phyloP scores from a whole-genome alignment of 2,329 filamentous ascomycete genomes.

The Lachnellula arida region DNA sequence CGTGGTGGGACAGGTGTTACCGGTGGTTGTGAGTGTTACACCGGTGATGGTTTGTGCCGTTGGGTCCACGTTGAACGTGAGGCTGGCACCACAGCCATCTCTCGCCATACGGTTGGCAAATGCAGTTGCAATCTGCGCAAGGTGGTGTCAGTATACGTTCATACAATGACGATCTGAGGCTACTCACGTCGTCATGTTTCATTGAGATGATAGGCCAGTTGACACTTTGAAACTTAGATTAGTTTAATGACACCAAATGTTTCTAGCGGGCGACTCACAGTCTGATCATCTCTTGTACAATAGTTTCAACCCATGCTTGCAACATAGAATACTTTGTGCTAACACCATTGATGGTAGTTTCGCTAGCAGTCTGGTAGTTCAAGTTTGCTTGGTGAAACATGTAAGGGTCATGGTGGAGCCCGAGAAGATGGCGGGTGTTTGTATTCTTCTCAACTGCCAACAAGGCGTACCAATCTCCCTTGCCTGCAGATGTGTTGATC shows the following conservation, averaged over 20 bases:
- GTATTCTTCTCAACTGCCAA: constrained; percentile 46
- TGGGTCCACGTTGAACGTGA: constrained; percentile 17
- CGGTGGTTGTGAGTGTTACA: constrained; percentile 40
- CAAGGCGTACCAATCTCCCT: constrained; percentile 49
- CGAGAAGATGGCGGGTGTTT: constrained; percentile 52
- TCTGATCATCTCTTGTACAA: constrained; percentile 25
- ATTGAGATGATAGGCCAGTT: constrained; percentile 51
- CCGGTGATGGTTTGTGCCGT: constrained; percentile 19
- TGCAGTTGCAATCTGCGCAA: constrained; percentile 22
- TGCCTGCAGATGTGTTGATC: constrained; percentile 53
- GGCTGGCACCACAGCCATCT: constrained; percentile 19
- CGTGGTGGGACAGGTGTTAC: constrained; percentile 18
- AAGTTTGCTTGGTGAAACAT: constrained; percentile 59
- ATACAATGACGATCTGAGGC: background rate
- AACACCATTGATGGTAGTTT: constrained; percentile 26
- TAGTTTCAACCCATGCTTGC: constrained; percentile 29
- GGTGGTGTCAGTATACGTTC: background rate
- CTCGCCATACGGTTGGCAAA: constrained; percentile 45
- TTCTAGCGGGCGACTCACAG: constrained; percentile 25
- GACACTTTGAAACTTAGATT: constrained; percentile 29
- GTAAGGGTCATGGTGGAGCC: constrained; percentile 36
- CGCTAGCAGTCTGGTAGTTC: constrained; percentile 42
- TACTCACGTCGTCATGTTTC: constrained; percentile 51
- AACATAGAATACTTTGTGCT: constrained; percentile 23
- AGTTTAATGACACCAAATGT: background rate